Evolutionary conservation across 176 grass and related monocot genomes (phyloP).

Genomic region (Oropetium thomaeum): DNA sequence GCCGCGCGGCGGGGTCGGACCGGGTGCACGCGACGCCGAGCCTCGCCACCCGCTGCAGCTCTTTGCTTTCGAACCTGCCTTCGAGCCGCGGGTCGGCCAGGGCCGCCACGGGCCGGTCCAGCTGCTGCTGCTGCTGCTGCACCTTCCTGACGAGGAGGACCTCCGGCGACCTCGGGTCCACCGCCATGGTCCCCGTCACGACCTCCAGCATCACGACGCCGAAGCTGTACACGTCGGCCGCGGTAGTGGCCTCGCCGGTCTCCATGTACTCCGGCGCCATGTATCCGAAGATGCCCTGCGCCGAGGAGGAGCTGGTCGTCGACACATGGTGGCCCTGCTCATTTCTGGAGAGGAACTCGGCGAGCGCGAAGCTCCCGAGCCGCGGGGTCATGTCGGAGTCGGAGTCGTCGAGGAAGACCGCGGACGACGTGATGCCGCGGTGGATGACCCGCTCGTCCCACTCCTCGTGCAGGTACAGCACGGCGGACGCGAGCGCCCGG

Average conservation of each 20-base stretch:
- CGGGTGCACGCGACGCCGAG: slow-evolving; percentile 66
- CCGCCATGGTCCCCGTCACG: slow-evolving; percentile 55
- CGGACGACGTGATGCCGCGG: slow-evolving; percentile 80
- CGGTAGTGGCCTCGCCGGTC: slow-evolving; percentile 63
- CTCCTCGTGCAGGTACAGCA: slow-evolving; percentile 89
- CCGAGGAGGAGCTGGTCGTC: slow-evolving; percentile 31
- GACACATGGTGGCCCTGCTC: slow-evolving; percentile 46
- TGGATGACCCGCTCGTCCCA: slow-evolving; percentile 98
- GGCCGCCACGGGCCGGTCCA: slow-evolving; percentile 26
- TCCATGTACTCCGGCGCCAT: slow-evolving; percentile 91
- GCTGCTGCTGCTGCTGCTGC: slow-evolving; percentile 20
- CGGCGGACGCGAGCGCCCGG: slow-evolving; percentile 69
- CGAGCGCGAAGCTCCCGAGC: slow-evolving; percentile 81
- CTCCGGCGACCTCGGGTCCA: slow-evolving; percentile 62
- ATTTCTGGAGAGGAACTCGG: slow-evolving; percentile 86
- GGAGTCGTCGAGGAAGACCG: slow-evolving; percentile 81
- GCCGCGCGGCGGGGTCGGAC: slow-evolving; percentile 48
- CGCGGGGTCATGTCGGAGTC: slow-evolving; percentile 67
- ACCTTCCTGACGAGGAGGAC: slow-evolving; percentile 71
- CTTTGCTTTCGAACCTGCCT: slow-evolving; percentile 28
- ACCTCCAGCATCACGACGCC: slow-evolving; percentile 80
- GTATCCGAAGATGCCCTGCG: slow-evolving; percentile 87
- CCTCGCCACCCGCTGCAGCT: slow-evolving; percentile 53
- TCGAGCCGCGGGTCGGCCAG: slow-evolving; percentile 60
- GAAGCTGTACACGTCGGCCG: slow-evolving; percentile 88